These are phyloP conservation scores for Byssothecium circinans DNA, from an alignment of 2,329 filamentous ascomycete species.

Conservation along the genomic window DNA sequence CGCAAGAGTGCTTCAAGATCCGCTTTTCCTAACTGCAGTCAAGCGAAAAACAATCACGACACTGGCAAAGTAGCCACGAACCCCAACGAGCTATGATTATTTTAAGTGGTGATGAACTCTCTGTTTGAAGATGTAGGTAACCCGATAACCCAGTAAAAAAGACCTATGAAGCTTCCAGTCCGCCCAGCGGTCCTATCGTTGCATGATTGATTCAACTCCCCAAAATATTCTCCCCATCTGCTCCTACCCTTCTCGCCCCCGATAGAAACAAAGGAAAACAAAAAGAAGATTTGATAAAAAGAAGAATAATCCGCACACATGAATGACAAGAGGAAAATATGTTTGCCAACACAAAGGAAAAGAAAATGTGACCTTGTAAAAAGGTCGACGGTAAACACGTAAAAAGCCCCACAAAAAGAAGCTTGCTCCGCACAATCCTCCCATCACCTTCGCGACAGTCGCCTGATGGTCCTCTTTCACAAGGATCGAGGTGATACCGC, in stretches of 20 bases:
- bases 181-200: slow-evolving; percentile 36
- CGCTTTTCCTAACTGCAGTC: no score
- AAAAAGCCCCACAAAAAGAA: slow-evolving; percentile 1
- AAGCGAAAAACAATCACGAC: no score
- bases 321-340: background rate
- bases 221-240: slow-evolving; percentile 2
- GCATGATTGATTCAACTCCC: slow-evolving; percentile 14
- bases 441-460: background rate
- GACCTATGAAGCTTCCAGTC: slow-evolving; percentile 20
- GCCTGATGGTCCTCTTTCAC: background rate
- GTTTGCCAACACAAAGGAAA: slow-evolving; percentile 8
- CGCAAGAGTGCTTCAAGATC: no score
- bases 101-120: slow-evolving; percentile 21
- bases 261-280: background rate
- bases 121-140: slow-evolving; percentile 28
- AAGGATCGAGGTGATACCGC: background rate
- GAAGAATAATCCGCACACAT: background rate
- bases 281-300: background rate
- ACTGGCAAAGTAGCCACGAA: no score
- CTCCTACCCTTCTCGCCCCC: background rate
- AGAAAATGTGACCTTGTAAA: background rate
- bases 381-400: background rate
- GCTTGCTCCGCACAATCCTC: background rate
- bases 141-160: slow-evolving; percentile 11
- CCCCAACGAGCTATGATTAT: background rate